These are phyloP conservation scores for Globisporangium paddicum DNA, from an alignment of 352 stramenopile species.

Conservation along the genomic window DNA sequence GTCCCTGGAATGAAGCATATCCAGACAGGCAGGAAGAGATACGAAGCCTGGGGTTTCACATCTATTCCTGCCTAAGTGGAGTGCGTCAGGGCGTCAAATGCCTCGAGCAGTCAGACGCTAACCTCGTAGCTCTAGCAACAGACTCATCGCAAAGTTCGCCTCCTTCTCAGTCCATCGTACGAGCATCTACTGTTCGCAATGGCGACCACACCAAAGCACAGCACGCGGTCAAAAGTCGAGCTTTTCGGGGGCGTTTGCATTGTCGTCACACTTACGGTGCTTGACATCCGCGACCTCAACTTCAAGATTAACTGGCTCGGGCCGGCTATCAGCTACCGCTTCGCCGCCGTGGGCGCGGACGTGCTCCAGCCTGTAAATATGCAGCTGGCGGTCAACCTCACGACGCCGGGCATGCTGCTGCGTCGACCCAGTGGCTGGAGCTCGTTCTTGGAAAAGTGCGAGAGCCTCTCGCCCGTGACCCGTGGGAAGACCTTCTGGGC, in stretches of 20 bases:
- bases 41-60: too few species aligned
- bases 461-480: slow-evolving; percentile 15
- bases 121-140: too few species aligned
- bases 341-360: slow-evolving; percentile 21
- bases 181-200: not conserved
- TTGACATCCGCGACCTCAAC: slow-evolving; percentile 48
- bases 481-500: not conserved
- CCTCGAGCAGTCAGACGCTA: too few species aligned
- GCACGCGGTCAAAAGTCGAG: not conserved
- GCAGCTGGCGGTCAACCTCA: not conserved
- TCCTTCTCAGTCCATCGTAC: too few species aligned
- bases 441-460: slow-evolving; percentile 42
- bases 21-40: too few species aligned
- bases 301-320: slow-evolving; percentile 55
- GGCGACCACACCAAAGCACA: not conserved
- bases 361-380: slow-evolving; percentile 6
- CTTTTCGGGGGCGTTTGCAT: slow-evolving; percentile 22
- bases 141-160: too few species aligned
- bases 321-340: slow-evolving; percentile 29
- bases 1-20: too few species aligned
- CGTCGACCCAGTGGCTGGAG: slow-evolving; percentile 28
- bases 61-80: too few species aligned
- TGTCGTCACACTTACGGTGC: slow-evolving; percentile 18
- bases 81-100: too few species aligned
- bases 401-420: slow-evolving; percentile 8